These are phyloP conservation scores for Gossypium mustelinum DNA, from an alignment of 345 rosid species.

Conservation along the genomic window DNA sequence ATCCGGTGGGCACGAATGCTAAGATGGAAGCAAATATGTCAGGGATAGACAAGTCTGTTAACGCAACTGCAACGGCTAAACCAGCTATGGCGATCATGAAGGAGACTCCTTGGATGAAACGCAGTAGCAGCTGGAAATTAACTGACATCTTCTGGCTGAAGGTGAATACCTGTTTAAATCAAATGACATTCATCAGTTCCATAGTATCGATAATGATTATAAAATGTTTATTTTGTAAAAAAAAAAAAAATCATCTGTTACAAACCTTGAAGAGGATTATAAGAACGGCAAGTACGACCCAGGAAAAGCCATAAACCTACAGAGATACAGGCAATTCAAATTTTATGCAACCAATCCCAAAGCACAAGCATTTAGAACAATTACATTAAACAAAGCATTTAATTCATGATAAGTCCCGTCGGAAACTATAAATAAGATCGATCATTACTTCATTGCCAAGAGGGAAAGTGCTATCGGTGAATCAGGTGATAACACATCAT, in stretches of 20 bases:
- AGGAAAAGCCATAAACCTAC: conserved; percentile 84
- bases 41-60: conserved; percentile 39
- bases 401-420: background rate
- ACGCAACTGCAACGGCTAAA: conserved; percentile 51
- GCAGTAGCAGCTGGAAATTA: conserved; percentile 84
- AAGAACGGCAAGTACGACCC: conserved; percentile 65
- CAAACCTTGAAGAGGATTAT: conserved; percentile 82
- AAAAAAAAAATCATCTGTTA: background rate
- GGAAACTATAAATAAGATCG: background rate
- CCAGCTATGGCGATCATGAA: conserved; percentile 78
- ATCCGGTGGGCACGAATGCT: conserved; percentile 91
- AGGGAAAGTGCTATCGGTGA: background rate
- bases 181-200: background rate
- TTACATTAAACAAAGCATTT: background rate
- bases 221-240: background rate
- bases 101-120: conserved; percentile 80
- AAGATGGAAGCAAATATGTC: conserved; percentile 78
- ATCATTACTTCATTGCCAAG: background rate
- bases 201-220: too few species aligned
- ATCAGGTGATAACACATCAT: too few species aligned
- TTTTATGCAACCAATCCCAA: background rate
- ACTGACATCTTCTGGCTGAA: conserved; percentile 96
- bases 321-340: conserved; percentile 8
- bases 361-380: background rate
- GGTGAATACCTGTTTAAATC: conserved; percentile 66